Evolutionary conservation across 2,329 filamentous ascomycete species (phyloP), one percentile per base, ranked within the genome.

Genomic region (Calonectria hawksworthii): DNA sequence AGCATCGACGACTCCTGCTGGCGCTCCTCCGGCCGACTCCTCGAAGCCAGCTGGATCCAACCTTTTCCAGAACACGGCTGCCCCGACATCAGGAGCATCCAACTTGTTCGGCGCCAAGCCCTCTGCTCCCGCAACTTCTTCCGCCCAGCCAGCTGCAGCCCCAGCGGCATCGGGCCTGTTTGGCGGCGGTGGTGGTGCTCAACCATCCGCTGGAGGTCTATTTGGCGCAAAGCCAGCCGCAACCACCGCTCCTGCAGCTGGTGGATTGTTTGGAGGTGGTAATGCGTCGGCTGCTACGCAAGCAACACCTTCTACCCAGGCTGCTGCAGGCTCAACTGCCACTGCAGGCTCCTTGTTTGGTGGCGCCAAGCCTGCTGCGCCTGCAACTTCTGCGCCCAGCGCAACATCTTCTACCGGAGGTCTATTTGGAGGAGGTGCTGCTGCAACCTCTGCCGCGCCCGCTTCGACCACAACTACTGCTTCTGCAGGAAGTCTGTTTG

Each of bases 1-100:
- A 41, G 84, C 86, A 69, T 91, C 90, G 23, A 91, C 89, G 3
- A 91, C 90, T 44, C 89, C 90, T 21, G 89, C 90, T 28, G 90
- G 90, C 44, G 87, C 88, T n/a, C 90, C 90, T 70, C 89, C 89
- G 0, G 80, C 85, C 7, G 86, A 84, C 69, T 76, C 81, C 28
- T 77, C 82, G 14, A 83, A 83, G 72, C 76, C 83, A 68, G 75
- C 78, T 7, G 66, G 75, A 3, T 56, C 76, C n/a, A 69, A 61
- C 61, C 68, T 83, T 10, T 83, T 83, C 59, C 77, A 77, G 26
- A 81, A 80, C 59, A 41, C 72, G 23, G 68, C 74, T 26, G 70
- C 80, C 23, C 76, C 80, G 65, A 23, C 78, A 66, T 68, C 77
- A n/a, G 74, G 78, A 61, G 54, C 78, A 28, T 75, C 78, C 13